These are phyloP conservation scores for Iberis amara DNA, from an alignment of 441 rosid genomes.

Conservation along the genomic window DNA sequence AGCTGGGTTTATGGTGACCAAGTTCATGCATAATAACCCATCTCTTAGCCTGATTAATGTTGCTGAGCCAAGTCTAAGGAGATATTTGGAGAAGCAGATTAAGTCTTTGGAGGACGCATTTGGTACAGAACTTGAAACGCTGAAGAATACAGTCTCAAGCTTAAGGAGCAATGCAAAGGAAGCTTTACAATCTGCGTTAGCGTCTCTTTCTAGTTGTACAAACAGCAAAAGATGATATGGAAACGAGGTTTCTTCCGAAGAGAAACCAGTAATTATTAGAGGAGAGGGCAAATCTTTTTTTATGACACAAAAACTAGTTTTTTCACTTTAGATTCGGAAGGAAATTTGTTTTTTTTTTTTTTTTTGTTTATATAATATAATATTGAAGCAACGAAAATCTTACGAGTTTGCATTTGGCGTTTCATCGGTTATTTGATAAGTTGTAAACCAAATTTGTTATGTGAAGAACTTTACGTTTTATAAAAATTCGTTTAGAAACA, in stretches of 20 bases:
- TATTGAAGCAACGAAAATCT: too few species aligned
- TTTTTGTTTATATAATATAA: too few species aligned
- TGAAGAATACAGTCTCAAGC: constrained; percentile 45
- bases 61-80: constrained; percentile 60
- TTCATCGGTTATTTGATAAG: too few species aligned
- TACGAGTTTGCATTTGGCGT: too few species aligned
- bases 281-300: not conserved
- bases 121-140: constrained; percentile 20
- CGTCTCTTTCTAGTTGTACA: constrained; percentile 34
- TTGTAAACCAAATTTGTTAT: too few species aligned
- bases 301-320: not conserved
- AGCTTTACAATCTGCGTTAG: constrained; percentile 49
- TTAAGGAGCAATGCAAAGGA: constrained; percentile 42
- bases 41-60: constrained; percentile 59
- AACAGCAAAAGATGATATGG: constrained; percentile 26
- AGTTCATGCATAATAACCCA: constrained; percentile 77
- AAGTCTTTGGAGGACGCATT: constrained; percentile 30
- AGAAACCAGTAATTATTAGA: too few species aligned
- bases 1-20: constrained; percentile 70
- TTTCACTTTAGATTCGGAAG: too few species aligned
- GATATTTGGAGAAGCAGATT: constrained; percentile 58
- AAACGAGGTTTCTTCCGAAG: too few species aligned
- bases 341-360: too few species aligned
- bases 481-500: too few species aligned
- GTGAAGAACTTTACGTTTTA: too few species aligned